These are phyloP conservation scores for Pseudonectria buxi DNA, from an alignment of 2,329 filamentous ascomycete species.

Conservation along the genomic window DNA sequence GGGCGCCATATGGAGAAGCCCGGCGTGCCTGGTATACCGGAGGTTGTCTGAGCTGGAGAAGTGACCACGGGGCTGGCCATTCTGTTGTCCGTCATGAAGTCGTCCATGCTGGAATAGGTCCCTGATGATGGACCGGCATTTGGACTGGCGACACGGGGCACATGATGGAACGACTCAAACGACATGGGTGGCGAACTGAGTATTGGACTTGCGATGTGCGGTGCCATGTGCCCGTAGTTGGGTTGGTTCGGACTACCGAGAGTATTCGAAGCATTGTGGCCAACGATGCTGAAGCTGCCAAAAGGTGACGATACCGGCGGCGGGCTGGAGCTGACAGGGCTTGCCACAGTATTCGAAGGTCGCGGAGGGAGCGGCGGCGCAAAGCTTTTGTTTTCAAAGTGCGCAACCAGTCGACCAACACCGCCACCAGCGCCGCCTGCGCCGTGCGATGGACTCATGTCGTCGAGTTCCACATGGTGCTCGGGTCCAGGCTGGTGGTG, in stretches of 20 bases:
- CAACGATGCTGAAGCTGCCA: conserved; percentile 22
- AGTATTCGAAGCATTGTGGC: conserved; percentile 26
- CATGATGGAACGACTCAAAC: conserved; percentile 28
- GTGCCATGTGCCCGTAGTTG: conserved; percentile 26
- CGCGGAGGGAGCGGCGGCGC: conserved; percentile 30
- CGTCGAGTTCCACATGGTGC: conserved; percentile 23
- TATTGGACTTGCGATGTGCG: conserved; percentile 27
- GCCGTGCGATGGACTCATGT: conserved; percentile 17
- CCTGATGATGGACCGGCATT: conserved; percentile 18
- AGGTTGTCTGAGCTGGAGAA: conserved; percentile 10
- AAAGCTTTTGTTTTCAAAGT: conserved; percentile 34
- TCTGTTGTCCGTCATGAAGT: conserved; percentile 26
- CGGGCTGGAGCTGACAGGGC: conserved; percentile 19
- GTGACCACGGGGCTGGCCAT: conserved; percentile 19
- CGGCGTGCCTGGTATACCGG: conserved; percentile 26
- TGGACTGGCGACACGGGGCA: conserved; percentile 22
- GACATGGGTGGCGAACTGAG: conserved; percentile 24
- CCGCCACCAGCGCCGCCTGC: conserved; percentile 18
- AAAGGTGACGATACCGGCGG: conserved; percentile 25
- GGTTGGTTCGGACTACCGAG: conserved; percentile 25
- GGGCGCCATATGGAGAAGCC: conserved; percentile 33
- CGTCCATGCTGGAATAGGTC: conserved; percentile 27
- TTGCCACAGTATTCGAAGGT: conserved; percentile 23
- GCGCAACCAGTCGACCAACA: conserved; percentile 33
- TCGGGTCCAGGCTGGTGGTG: conserved; percentile 14